These are phyloP conservation scores for Arbutus unedo DNA, from an alignment of 148 eudicot species.

Conservation along the genomic window DNA sequence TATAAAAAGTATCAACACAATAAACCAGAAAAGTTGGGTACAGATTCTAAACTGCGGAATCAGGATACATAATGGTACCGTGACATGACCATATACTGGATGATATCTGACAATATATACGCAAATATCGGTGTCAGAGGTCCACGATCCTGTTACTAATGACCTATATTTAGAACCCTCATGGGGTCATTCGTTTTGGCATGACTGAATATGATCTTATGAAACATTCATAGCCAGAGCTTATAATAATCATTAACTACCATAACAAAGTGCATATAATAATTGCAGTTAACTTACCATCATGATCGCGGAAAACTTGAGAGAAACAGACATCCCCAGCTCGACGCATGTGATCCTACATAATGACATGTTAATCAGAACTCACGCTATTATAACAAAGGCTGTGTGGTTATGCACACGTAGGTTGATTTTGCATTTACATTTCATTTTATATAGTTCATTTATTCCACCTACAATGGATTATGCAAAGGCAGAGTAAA, in stretches of 20 bases:
- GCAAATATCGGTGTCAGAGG: neutral
- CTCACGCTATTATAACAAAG: neutral
- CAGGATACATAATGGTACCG: neutral
- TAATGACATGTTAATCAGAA: neutral
- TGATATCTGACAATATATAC: too few species aligned
- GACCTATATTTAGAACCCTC: neutral
- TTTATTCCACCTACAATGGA: neutral
- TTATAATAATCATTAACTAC: neutral
- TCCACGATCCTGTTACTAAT: neutral
- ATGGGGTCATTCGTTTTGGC: neutral
- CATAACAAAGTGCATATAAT: neutral
- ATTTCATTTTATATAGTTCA: neutral
- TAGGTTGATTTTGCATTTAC: neutral
- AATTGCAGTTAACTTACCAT: slow-evolving; percentile 40
- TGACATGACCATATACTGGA: neutral
- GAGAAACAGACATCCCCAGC: slow-evolving; percentile 95
- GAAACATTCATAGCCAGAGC: neutral
- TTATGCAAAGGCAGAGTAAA: neutral
- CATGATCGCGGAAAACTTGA: slow-evolving; percentile 80
- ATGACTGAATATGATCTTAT: neutral
- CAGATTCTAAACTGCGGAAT: too few species aligned
- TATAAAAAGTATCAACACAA: too few species aligned
- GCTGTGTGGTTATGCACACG: neutral
- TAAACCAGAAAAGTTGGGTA: too few species aligned
- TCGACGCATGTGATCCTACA: slow-evolving; percentile 90